Conservation (phyloP, 495 filamentous ascomycete species). For the Neurospora sp. region DNA sequence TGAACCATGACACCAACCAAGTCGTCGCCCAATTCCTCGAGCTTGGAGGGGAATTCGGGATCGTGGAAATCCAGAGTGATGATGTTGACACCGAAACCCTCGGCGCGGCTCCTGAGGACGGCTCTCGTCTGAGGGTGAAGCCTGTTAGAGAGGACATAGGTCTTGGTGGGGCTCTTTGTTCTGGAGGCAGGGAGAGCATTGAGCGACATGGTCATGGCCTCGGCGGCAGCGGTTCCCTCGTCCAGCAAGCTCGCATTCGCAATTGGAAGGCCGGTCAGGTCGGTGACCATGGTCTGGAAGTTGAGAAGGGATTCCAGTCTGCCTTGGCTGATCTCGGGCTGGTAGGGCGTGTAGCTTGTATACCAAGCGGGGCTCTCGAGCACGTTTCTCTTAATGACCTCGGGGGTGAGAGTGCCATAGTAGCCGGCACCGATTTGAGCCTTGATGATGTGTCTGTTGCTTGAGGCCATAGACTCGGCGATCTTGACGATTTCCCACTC, state of each 20-base stretch:
- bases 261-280: conserved; percentile 81
- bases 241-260: conserved; percentile 92
- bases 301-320: conserved; percentile 89
- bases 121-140: conserved; percentile 86
- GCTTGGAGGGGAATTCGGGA: conserved; percentile 43
- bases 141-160: conserved; percentile 71
- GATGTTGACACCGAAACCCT: conserved; percentile 85
- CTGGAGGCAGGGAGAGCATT: conserved; percentile 61
- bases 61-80: conserved; percentile 59
- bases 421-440: conserved; percentile 85
- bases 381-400: conserved; percentile 90
- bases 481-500: conserved; percentile 30
- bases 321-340: conserved; percentile 96
- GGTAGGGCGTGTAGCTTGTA: conserved; percentile 97
- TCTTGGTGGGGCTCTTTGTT: conserved; percentile 66
- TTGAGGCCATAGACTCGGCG: conserved; percentile 52
- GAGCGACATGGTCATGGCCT: conserved; percentile 94
- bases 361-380: conserved; percentile 96
- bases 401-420: conserved; percentile 73
- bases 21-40: conserved; percentile 70
- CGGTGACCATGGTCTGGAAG: conserved; percentile 90
- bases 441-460: conserved; percentile 49
- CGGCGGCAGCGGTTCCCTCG: conserved; percentile 88
- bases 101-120: conserved; percentile 78
- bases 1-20: conserved; percentile 87